Base-by-base conservation (phyloP, 768 basidiomycete species). In the Nidularia sp. region DNA sequence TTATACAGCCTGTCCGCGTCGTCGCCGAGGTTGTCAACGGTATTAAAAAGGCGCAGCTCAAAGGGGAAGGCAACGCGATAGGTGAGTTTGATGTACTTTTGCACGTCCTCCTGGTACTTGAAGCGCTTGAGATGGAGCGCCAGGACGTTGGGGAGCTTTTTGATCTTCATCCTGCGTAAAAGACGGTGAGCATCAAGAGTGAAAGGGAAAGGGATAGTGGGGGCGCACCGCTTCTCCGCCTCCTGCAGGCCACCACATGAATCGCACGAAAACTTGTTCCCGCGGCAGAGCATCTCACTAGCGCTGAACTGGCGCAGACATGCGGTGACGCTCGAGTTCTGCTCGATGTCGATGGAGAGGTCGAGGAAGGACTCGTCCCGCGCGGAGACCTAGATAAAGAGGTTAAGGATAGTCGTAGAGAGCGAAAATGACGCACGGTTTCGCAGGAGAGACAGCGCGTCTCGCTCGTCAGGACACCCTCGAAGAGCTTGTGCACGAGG, bases 261-360 rank as follows among this genome's bases (percentile, higher is more conserved):
- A 66, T 99, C 97, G 65, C 97, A 99, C 67, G 92, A 97, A 66
- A 98, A 99, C 71, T 98, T 98, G 77, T 99, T 98, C 69, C 83
- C 89, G 68, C 96, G 93, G 60, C 93, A 95, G 15, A 99, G 81
- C 95, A 98, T 99, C 70, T 99, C 97, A 63, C 89, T 92, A 39
- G 94, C 95, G 63, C 93, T 96, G 67, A 99, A 99, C 64, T 95
- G 93, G 45, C 93, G 83, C 34, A 99, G 81, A 66, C 97, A 99
- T 5, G 95, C 89, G 1, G 95, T 96, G 49, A 99, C 86, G 56
- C 93, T 96, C 2, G 94, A 91, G 69, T 98, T 97, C 67, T 97
- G 93, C 66, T 98, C 96, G 59, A 99, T 98, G 67, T 99, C 97
- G 69, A 99, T 93, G 4, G 95, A 98, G n/a, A 99, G 78, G 71